Conservation (phyloP, 2,329 filamentous ascomycete genomes). For the Ophiostoma triangulosporum region DNA sequence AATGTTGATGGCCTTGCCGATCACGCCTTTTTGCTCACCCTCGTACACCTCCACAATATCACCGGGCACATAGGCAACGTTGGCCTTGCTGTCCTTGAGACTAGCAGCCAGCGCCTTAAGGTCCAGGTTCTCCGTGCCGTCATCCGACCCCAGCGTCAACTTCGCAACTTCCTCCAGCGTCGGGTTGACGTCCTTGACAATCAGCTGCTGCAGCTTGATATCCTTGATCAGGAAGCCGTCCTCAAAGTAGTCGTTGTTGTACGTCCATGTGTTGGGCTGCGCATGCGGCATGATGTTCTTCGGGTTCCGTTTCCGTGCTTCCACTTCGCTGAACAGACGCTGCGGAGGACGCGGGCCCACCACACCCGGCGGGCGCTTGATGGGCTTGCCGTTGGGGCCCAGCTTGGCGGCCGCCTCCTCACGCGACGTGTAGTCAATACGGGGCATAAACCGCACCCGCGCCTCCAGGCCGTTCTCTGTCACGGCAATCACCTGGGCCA, state of each 20-base stretch:
- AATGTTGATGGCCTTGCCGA: slow-evolving; percentile 74
- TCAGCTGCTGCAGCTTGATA: slow-evolving; percentile 75
- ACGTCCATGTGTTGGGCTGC: slow-evolving; percentile 70
- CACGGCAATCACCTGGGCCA: slow-evolving; percentile 84
- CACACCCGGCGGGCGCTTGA: slow-evolving; percentile 50
- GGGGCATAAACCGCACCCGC: slow-evolving; percentile 73
- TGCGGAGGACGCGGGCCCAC: slow-evolving; percentile 65
- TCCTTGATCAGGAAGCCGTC: slow-evolving; percentile 91
- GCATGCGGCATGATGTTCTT: slow-evolving; percentile 50
- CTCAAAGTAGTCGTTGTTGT: slow-evolving; percentile 78
- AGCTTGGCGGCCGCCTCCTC: slow-evolving; percentile 49
- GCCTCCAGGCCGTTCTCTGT: slow-evolving; percentile 87
- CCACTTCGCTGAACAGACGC: slow-evolving; percentile 80
- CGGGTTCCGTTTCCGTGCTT: slow-evolving; percentile 79
- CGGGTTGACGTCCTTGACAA: slow-evolving; percentile 83
- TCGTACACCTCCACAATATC: slow-evolving; percentile 95
- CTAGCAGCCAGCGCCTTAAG: slow-evolving; percentile 81
- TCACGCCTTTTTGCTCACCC: slow-evolving; percentile 85
- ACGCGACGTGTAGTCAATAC: slow-evolving; percentile 80
- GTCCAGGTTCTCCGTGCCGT: slow-evolving; percentile 88
- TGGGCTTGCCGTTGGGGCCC: slow-evolving; percentile 54
- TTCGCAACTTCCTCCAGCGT: slow-evolving; percentile 90
- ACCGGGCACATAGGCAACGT: slow-evolving; percentile 76
- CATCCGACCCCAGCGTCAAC: slow-evolving; percentile 77
- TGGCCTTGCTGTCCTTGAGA: slow-evolving; percentile 68